Conservation (phyloP, 768 basidiomycete genomes). For the Crassisporium funariophilum region DNA sequence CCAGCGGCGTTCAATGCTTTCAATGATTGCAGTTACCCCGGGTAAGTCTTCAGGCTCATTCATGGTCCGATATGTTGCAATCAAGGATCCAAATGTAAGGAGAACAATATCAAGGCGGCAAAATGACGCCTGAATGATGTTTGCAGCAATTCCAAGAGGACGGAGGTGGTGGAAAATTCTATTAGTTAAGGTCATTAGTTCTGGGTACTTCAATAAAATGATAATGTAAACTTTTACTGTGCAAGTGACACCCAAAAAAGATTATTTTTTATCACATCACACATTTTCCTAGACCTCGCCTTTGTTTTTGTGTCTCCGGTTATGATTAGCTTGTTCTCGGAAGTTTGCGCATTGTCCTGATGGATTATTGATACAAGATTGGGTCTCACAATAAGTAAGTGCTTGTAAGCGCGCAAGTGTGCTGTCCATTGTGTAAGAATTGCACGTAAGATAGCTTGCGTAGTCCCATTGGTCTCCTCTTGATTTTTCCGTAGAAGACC, state of each 20-base stretch:
- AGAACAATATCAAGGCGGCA: slow-evolving; percentile 33
- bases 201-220: slow-evolving; percentile 4
- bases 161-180: slow-evolving; percentile 30
- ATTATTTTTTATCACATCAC: slow-evolving; percentile 26
- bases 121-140: slow-evolving; percentile 28
- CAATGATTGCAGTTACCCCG: slow-evolving; percentile 22
- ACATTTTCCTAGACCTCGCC: slow-evolving; percentile 28
- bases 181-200: slow-evolving; percentile 1
- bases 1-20: slow-evolving; percentile 34
- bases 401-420: slow-evolving; percentile 34
- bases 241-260: slow-evolving; percentile 33
- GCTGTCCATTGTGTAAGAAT: slow-evolving; percentile 39
- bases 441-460: slow-evolving; percentile 27
- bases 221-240: slow-evolving; percentile 19
- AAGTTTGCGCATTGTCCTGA: slow-evolving; percentile 15
- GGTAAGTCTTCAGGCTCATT: slow-evolving; percentile 17
- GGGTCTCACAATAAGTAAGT: slow-evolving; percentile 28
- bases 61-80: slow-evolving; percentile 14
- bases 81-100: slow-evolving; percentile 30
- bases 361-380: slow-evolving; percentile 19
- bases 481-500: slow-evolving; percentile 27
- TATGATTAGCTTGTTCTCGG: slow-evolving; percentile 15
- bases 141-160: slow-evolving; percentile 33
- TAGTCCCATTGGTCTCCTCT: not conserved
- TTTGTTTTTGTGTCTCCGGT: slow-evolving; percentile 26